These are phyloP conservation scores for Talinum fruticosum DNA, from an alignment of 148 eudicot genomes.

Conservation along the genomic window DNA sequence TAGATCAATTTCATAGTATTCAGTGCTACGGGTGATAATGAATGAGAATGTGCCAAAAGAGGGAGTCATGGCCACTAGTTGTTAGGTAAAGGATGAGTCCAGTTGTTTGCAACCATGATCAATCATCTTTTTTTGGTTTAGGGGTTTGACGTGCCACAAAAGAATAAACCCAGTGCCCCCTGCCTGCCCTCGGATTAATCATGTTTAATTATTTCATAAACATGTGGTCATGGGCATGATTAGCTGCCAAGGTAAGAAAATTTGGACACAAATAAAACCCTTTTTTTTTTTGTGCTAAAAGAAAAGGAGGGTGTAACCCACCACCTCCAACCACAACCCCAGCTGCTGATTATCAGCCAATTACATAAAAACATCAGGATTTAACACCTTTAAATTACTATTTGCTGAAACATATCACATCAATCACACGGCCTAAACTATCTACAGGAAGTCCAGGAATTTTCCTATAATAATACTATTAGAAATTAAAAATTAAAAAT, in stretches of 20 bases:
- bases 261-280: background rate
- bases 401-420: background rate
- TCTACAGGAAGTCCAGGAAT: no score
- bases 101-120: constrained; percentile 18
- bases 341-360: background rate
- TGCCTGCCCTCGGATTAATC: background rate
- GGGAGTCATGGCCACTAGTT: constrained; percentile 3
- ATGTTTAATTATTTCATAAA: background rate
- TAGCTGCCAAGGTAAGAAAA: constrained; percentile 5
- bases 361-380: background rate
- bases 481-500: no score
- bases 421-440: no score
- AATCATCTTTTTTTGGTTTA: constrained; percentile 7
- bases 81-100: constrained; percentile 13
- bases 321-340: background rate
- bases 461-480: no score
- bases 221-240: background rate
- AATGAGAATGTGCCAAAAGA: constrained; percentile 4
- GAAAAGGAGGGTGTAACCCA: background rate
- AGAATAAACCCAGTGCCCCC: background rate
- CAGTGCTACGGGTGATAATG: background rate
- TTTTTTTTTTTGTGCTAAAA: no score
- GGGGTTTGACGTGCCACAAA: background rate
- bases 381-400: background rate
- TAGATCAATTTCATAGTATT: background rate